phyloP scores from a whole-genome alignment of 2,329 filamentous ascomycete genomes.

The Magnaporthales sp. region DNA sequence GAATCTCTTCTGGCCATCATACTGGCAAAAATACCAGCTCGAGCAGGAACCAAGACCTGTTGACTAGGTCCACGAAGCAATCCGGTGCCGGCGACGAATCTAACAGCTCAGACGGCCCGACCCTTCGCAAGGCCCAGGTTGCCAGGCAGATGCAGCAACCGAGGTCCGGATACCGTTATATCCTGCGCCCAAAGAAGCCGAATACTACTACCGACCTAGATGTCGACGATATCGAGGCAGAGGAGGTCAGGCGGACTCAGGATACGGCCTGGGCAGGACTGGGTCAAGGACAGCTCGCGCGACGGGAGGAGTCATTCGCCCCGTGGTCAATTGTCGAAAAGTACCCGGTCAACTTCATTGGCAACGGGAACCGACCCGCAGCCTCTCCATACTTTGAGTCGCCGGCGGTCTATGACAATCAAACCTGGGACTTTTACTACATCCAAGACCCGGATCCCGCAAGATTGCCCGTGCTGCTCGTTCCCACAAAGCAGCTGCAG shows the following conservation, averaged over 20 bases:
- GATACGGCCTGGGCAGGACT: conserved; percentile 13
- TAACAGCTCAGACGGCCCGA: conserved; percentile 1
- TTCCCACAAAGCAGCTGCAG: conserved; percentile 58
- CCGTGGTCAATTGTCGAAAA: conserved; percentile 44
- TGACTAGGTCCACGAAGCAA: neutral
- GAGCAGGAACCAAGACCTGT: neutral
- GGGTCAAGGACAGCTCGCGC: conserved; percentile 16
- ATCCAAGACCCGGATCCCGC: conserved; percentile 39
- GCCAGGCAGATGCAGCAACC: neutral
- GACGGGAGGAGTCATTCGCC: conserved; percentile 25
- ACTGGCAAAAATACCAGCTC: neutral
- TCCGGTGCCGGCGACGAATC: neutral
- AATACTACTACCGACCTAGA: neutral
- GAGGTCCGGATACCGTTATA: conserved; percentile 5
- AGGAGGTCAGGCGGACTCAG: conserved; percentile 1
- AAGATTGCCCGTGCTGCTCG: conserved; percentile 50
- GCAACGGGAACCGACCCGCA: conserved; percentile 38
- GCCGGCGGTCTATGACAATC: conserved; percentile 45
- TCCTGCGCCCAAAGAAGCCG: neutral
- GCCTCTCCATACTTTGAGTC: conserved; percentile 45
- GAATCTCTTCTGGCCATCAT: neutral
- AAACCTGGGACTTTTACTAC: conserved; percentile 71
- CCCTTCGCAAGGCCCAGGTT: neutral
- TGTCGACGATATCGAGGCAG: conserved; percentile 1
- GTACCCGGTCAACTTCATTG: conserved; percentile 53